Percentiles rank a stretch among this genome's conserved stretches.
Evolutionary conservation across 2,329 filamentous ascomycete species (phyloP).

Genomic region (Fusarium buharicum): DNA sequence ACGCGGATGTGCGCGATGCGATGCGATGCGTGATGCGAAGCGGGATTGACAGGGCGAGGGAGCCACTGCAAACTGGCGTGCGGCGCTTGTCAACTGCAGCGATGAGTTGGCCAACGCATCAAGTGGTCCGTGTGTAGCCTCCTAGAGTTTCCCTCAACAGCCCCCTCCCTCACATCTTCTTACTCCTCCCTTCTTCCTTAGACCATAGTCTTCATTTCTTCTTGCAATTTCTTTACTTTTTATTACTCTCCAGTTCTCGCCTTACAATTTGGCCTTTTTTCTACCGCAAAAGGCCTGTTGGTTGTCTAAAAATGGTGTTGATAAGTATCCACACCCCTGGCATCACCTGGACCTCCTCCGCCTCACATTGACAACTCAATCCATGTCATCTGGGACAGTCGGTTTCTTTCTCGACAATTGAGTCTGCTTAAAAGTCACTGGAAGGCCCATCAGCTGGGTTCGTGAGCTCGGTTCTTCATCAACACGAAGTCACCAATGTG

Average conservation of each 20-base stretch:
- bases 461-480: background rate
- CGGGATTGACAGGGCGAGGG: constrained; percentile 42
- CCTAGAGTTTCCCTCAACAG: constrained; percentile 44
- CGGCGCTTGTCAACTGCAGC: constrained; percentile 55
- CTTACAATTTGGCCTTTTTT: constrained; percentile 4
- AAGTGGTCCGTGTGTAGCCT: constrained; percentile 56
- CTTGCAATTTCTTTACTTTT: background rate
- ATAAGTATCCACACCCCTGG: constrained; percentile 37
- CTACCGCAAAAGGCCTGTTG: constrained; percentile 3
- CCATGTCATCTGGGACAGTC: constrained; percentile 31
- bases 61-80: constrained; percentile 38
- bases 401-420: background rate
- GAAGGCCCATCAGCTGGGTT: background rate
- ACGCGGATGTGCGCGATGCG: constrained; percentile 20
- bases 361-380: constrained; percentile 34
- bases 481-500: background rate
- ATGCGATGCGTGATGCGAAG: constrained; percentile 38
- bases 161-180: constrained; percentile 37
- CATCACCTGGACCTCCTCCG: constrained; percentile 35
- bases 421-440: constrained; percentile 1
- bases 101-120: constrained; percentile 57
- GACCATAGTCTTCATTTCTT: constrained; percentile 8
- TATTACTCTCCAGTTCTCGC: constrained; percentile 7
- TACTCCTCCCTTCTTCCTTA: constrained; percentile 27
- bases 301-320: constrained; percentile 21